Conservation (phyloP, 2,329 filamentous ascomycete genomes). For the Dactylellina drechsleri region DNA sequence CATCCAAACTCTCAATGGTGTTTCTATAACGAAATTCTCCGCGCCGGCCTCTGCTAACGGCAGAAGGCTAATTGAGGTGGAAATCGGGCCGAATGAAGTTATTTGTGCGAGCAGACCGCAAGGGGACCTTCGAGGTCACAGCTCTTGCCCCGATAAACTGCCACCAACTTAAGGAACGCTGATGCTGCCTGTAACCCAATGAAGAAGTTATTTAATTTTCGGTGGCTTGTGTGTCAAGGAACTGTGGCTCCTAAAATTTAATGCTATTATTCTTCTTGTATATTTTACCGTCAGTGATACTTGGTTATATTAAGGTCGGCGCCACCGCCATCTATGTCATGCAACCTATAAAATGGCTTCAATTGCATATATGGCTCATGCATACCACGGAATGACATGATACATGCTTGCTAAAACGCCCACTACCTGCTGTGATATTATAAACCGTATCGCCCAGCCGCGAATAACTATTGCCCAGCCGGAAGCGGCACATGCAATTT, state of each 20-base stretch:
- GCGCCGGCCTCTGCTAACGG: not conserved
- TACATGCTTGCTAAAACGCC: conserved; percentile 14
- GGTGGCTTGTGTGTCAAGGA: too few relatives aligned
- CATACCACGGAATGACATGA: conserved; percentile 16
- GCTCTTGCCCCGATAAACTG: conserved; percentile 17
- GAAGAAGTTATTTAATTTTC: too few relatives aligned
- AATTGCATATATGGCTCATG: conserved; percentile 48
- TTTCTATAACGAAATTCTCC: conserved; percentile 12
- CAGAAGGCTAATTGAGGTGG: not conserved
- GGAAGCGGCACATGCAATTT: conserved; percentile 17
- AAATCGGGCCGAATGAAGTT: conserved; percentile 17
- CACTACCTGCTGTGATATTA: conserved; percentile 14
- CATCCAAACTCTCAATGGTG: conserved; percentile 42
- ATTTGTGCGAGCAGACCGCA: conserved; percentile 32
- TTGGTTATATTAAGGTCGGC: conserved; percentile 18
- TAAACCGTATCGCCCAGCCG: conserved; percentile 1
- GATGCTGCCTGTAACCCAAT: not conserved
- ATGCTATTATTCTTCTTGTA: too few relatives aligned
- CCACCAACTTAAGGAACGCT: not conserved
- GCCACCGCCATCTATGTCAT: conserved; percentile 45
- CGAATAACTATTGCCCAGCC: too few relatives aligned
- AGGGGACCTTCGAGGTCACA: conserved; percentile 17
- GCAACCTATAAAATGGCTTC: conserved; percentile 6
- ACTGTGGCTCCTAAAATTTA: too few relatives aligned
- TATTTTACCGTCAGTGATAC: conserved; percentile 13